Evolutionary conservation across 768 basidiomycete species (phyloP).

Genomic region (Hygrocybe coccinea): DNA sequence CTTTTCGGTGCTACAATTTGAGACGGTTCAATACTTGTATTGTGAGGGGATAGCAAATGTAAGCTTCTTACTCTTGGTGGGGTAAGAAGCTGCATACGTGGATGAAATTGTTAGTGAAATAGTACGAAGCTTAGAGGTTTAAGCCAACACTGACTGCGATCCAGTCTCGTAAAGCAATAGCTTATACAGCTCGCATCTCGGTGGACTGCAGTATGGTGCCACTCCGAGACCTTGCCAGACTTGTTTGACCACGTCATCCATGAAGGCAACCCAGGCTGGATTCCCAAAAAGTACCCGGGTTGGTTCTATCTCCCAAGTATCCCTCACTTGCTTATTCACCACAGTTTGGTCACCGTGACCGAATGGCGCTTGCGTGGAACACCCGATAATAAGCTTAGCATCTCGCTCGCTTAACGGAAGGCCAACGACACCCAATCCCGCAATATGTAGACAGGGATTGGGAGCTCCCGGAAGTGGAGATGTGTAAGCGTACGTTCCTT

Average conservation of each 20-base stretch:
- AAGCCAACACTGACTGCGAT: slow-evolving; percentile 38
- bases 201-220: slow-evolving; percentile 19
- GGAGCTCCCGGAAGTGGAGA: slow-evolving; percentile 25
- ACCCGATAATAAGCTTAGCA: slow-evolving; percentile 34
- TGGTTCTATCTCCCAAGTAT: slow-evolving; percentile 51
- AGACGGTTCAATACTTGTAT: background rate
- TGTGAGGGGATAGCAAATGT: background rate
- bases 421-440: slow-evolving; percentile 39
- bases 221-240: slow-evolving; percentile 39
- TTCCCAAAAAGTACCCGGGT: slow-evolving; percentile 37
- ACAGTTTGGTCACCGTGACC: slow-evolving; percentile 41
- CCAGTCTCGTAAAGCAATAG: slow-evolving; percentile 45
- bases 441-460: slow-evolving; percentile 38
- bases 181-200: slow-evolving; percentile 42
- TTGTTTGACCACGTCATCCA: slow-evolving; percentile 26
- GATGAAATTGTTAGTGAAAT: background rate
- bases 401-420: slow-evolving; percentile 40
- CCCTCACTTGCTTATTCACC: slow-evolving; percentile 40
- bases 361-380: slow-evolving; percentile 39
- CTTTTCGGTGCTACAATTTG: slow-evolving; percentile 39
- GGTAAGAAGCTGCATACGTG: slow-evolving; percentile 34
- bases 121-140: background rate
- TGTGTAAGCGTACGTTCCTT: slow-evolving; percentile 31
- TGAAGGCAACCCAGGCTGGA: slow-evolving; percentile 35
- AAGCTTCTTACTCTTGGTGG: slow-evolving; percentile 42